These are phyloP conservation scores for Rhizoclosmatium globosum DNA, from an alignment of 192 early-diverging fungal species.

Conservation along the genomic window DNA sequence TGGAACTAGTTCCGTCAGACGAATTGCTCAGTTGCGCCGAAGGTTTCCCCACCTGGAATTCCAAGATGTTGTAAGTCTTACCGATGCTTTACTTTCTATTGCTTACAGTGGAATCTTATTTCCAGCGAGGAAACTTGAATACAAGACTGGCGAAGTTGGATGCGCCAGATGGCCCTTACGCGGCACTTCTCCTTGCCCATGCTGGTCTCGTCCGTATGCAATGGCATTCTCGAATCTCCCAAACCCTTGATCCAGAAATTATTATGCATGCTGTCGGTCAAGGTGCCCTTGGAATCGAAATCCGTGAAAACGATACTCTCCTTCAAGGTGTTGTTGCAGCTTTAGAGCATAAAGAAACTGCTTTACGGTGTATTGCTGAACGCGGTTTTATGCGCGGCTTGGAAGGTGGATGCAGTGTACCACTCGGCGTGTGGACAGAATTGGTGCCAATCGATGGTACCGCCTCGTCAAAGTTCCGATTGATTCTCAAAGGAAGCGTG, in stretches of 20 bases:
- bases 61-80: conserved; percentile 78
- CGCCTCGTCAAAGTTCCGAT: conserved; percentile 27
- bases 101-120: too few relatives aligned
- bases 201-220: conserved; percentile 84
- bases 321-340: conserved; percentile 59
- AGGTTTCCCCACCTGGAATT: conserved; percentile 81
- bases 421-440: conserved; percentile 80
- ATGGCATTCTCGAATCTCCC: conserved; percentile 73
- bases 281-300: conserved; percentile 90
- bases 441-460: background rate
- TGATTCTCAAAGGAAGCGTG: conserved; percentile 74
- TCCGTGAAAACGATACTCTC: conserved; percentile 68
- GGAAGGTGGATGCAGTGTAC: conserved; percentile 96
- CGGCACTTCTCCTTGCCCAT: conserved; percentile 80
- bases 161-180: conserved; percentile 70
- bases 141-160: conserved; percentile 89
- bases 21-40: conserved; percentile 84
- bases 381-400: conserved; percentile 83
- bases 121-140: conserved; percentile 78
- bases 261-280: conserved; percentile 93
- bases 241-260: conserved; percentile 63
- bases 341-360: conserved; percentile 72
- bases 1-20: conserved; percentile 88
- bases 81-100: too few relatives aligned
- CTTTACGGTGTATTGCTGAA: conserved; percentile 79